Conservation (phyloP, 768 basidiomycete species). For the Lactifluus subvellereus region DNA sequence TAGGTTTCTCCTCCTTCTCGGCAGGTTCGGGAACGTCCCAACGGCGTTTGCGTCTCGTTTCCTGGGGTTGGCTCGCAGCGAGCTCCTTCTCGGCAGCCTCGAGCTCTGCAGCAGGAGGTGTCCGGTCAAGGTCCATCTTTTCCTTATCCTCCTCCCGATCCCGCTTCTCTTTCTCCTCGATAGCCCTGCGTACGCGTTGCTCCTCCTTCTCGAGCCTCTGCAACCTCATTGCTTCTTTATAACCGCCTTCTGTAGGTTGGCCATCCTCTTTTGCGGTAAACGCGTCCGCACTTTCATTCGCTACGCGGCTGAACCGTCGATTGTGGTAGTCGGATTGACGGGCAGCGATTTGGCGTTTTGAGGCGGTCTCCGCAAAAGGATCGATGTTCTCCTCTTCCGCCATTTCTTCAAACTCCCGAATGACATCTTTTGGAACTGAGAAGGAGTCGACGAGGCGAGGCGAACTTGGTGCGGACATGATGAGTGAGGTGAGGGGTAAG, state of each 20-base stretch:
- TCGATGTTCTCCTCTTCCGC: conserved; percentile 92
- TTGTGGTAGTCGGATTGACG: conserved; percentile 95
- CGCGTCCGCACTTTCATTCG: conserved; percentile 74
- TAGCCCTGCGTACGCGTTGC: conserved; percentile 69
- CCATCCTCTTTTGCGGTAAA: conserved; percentile 66
- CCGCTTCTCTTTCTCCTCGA: conserved; percentile 82
- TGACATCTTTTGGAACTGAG: conserved; percentile 88
- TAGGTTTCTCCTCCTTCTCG: conserved; percentile 59
- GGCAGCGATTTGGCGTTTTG: conserved; percentile 87
- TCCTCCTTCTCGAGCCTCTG: conserved; percentile 92
- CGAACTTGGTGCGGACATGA: conserved; percentile 31
- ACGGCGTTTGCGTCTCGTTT: conserved; percentile 66
- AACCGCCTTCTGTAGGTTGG: conserved; percentile 73
- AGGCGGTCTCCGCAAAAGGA: conserved; percentile 89
- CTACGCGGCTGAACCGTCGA: conserved; percentile 80
- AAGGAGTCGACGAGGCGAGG: conserved; percentile 80
- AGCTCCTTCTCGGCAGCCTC: conserved; percentile 68
- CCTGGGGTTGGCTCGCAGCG: conserved; percentile 40
- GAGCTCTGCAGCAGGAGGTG: conserved; percentile 78
- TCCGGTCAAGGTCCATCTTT: conserved; percentile 89
- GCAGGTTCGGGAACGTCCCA: conserved; percentile 65
- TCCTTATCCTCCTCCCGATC: conserved; percentile 63
- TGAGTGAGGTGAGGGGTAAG: not conserved
- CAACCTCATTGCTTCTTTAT: conserved; percentile 94
- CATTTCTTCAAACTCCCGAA: conserved; percentile 89